Conservation (phyloP, 306 rosid species). For the Fragaria ananassa region DNA sequence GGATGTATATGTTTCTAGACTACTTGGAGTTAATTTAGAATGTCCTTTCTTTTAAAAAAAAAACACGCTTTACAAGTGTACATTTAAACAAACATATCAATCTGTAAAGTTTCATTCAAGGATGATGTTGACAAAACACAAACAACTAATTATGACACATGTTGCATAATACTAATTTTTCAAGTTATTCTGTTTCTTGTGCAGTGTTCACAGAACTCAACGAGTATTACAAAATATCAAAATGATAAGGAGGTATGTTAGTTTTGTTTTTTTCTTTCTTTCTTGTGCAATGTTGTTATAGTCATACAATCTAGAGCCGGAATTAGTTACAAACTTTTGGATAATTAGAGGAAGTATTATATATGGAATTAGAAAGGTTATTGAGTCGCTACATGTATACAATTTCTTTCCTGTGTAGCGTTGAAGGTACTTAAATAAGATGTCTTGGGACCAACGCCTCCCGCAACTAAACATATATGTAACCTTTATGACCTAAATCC, state of each 20-base stretch:
- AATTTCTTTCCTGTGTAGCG: neutral
- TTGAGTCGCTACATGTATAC: neutral
- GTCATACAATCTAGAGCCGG: neutral
- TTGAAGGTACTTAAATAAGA: neutral
- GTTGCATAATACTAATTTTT: slow-evolving; percentile 4
- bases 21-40: neutral
- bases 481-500: neutral
- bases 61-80: neutral
- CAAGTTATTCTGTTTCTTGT: slow-evolving; percentile 36
- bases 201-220: slow-evolving; percentile 95
- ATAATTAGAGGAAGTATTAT: neutral
- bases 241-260: slow-evolving; percentile 89
- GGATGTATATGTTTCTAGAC: slow-evolving; percentile 64
- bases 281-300: neutral
- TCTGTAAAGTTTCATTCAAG: neutral
- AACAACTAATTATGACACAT: neutral
- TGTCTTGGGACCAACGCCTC: neutral
- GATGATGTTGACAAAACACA: neutral
- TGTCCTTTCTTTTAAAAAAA: neutral
- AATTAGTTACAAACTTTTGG: neutral
- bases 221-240: slow-evolving; percentile 87
- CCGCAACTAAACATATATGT: neutral
- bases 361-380: neutral
- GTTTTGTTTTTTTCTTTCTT: neutral
- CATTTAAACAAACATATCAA: neutral